These are phyloP conservation scores for Otatea glauca DNA, from an alignment of 176 grass and related monocot genomes.

Conservation along the genomic window DNA sequence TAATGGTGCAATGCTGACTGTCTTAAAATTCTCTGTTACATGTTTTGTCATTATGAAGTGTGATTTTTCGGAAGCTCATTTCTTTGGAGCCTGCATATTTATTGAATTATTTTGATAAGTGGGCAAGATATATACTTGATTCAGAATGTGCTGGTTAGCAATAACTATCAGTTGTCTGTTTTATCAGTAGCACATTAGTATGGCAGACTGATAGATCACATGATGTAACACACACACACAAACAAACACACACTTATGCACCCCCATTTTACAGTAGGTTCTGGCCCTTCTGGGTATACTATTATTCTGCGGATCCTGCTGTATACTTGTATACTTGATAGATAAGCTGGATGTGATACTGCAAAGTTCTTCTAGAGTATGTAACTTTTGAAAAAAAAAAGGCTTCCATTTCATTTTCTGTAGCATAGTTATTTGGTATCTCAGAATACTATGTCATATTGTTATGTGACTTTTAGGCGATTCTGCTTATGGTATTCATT, in stretches of 20 bases:
- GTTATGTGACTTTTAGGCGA: background rate
- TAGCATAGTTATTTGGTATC: constrained; percentile 16
- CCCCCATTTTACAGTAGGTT: background rate
- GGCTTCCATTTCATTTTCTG: constrained; percentile 25
- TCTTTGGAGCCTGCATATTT: constrained; percentile 4
- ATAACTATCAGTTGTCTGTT: constrained; percentile 9
- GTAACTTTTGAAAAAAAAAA: constrained; percentile 3
- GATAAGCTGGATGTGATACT: background rate
- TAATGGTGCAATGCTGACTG: background rate
- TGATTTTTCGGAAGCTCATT: constrained; percentile 2
- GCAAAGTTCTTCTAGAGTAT: background rate
- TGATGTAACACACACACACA: background rate
- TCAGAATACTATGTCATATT: constrained; percentile 11
- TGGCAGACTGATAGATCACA: constrained; percentile 1
- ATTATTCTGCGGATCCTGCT: constrained; percentile 1
- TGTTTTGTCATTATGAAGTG: constrained; percentile 20
- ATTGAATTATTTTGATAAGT: background rate
- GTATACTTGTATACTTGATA: constrained; percentile 22
- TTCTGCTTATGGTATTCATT: constrained; percentile 17
- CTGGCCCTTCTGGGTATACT: background rate
- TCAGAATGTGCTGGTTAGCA: background rate
- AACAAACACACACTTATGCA: background rate
- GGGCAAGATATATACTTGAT: constrained; percentile 10
- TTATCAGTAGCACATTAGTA: constrained; percentile 10
- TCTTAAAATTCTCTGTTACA: constrained; percentile 7